Conservation (phyloP, 257 asterid genomes). For the Buddleja alternifolia region DNA sequence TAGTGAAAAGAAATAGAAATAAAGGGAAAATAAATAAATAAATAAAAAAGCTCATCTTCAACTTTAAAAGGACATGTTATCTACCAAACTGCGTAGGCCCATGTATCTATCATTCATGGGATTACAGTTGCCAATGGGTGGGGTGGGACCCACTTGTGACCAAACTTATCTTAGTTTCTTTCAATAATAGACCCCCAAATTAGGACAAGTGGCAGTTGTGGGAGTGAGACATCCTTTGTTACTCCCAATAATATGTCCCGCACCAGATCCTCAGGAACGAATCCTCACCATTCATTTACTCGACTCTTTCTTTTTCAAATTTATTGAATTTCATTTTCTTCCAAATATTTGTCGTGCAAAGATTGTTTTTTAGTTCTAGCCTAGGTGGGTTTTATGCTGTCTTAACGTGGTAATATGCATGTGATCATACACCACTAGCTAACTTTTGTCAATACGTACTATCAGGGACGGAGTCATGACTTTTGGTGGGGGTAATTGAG, state of each 20-base stretch:
- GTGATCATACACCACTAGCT: slow-evolving; percentile 27
- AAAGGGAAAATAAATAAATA: no score
- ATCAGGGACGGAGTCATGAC: no score
- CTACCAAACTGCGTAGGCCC: no score
- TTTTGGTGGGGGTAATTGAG: no score
- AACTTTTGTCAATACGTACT: neutral
- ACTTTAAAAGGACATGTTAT: no score
- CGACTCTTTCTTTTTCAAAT: neutral
- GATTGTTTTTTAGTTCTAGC: neutral
- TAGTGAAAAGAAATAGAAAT: no score
- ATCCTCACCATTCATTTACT: neutral
- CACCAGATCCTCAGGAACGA: neutral
- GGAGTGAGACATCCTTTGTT: slow-evolving; percentile 12
- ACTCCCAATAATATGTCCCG: neutral
- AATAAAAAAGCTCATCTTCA: no score
- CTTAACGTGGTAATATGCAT: neutral
- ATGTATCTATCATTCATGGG: neutral
- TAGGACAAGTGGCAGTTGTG: slow-evolving; percentile 39
- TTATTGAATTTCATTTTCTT: slow-evolving; percentile 15
- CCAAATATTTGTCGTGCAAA: neutral
- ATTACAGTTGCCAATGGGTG: neutral
- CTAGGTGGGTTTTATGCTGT: neutral
- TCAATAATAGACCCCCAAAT: slow-evolving; percentile 13
- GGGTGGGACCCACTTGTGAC: slow-evolving; percentile 32
- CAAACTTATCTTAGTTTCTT: slow-evolving; percentile 17